These are phyloP conservation scores for Hypholoma fasciculare DNA, from an alignment of 768 basidiomycete genomes.

Conservation along the genomic window DNA sequence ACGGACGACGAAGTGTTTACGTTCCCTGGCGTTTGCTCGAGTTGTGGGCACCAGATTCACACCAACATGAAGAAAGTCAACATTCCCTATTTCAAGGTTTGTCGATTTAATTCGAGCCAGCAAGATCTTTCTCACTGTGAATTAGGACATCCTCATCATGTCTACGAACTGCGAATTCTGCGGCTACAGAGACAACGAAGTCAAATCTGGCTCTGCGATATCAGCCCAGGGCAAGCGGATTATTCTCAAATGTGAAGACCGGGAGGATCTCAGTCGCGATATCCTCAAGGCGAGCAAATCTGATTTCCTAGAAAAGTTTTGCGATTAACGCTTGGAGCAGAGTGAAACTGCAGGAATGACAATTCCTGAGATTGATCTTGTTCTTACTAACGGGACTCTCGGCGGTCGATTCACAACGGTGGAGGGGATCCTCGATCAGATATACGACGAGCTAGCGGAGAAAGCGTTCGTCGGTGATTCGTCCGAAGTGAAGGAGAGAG, in stretches of 20 bases:
- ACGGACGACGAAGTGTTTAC: slow-evolving; percentile 85
- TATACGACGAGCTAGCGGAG: slow-evolving; percentile 91
- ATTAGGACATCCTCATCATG: slow-evolving; percentile 94
- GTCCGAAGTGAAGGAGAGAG: slow-evolving; percentile 42
- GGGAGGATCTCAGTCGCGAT: slow-evolving; percentile 90
- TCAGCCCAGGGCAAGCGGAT: slow-evolving; percentile 86
- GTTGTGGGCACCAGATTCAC: slow-evolving; percentile 79
- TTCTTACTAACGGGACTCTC: slow-evolving; percentile 88
- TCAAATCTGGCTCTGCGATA: slow-evolving; percentile 92
- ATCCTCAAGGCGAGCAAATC: slow-evolving; percentile 77
- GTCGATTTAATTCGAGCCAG: slow-evolving; percentile 7
- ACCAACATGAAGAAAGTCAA: slow-evolving; percentile 96
- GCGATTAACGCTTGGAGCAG: slow-evolving; percentile 34
- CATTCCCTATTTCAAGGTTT: slow-evolving; percentile 96
- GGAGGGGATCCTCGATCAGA: slow-evolving; percentile 91
- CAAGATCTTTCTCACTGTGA: not conserved
- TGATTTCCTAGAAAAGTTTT: not conserved
- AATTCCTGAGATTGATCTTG: slow-evolving; percentile 94
- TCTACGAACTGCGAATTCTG: slow-evolving; percentile 95
- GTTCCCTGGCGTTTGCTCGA: slow-evolving; percentile 87
- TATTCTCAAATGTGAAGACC: slow-evolving; percentile 86
- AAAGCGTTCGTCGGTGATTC: slow-evolving; percentile 87
- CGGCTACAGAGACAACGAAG: slow-evolving; percentile 97
- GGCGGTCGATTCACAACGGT: slow-evolving; percentile 98
- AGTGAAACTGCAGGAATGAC: slow-evolving; percentile 89